Conservation (phyloP, 148 eudicot species). For the Arbutus unedo region DNA sequence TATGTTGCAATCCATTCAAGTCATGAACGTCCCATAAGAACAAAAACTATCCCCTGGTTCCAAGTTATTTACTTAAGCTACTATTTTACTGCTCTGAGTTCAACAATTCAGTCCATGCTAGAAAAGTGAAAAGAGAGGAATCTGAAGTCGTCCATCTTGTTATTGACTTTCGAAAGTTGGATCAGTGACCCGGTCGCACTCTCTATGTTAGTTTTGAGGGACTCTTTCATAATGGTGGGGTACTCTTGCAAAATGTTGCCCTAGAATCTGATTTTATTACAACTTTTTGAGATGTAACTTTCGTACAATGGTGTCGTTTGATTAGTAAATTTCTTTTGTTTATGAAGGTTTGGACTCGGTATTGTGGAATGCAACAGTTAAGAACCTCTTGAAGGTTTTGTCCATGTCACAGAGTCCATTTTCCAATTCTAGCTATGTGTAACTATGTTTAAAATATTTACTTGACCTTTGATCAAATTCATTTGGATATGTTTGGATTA, state of each 20-base stretch:
- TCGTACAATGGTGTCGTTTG: neutral
- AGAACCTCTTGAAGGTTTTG: neutral
- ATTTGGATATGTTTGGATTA: neutral
- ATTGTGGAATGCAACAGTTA: neutral
- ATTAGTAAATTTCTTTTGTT: neutral
- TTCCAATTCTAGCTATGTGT: neutral
- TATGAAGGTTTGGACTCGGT: neutral
- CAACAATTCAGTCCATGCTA: neutral
- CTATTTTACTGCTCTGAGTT: neutral
- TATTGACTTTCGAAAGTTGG: neutral
- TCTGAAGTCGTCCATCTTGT: neutral
- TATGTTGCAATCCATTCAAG: slow-evolving; percentile 94
- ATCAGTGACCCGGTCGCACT: neutral
- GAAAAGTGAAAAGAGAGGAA: neutral
- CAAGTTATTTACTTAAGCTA: neutral
- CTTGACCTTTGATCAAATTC: neutral
- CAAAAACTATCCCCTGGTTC: neutral
- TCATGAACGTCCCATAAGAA: slow-evolving; percentile 81
- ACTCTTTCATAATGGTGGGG: neutral
- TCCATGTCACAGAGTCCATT: neutral
- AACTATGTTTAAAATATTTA: neutral
- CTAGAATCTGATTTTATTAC: neutral
- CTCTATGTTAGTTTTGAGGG: neutral
- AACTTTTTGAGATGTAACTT: neutral
- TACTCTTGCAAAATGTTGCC: slow-evolving; percentile 1